Evolutionary conservation across 495 filamentous ascomycete species (phyloP).

Genomic region (Cercophora newfieldiana): DNA sequence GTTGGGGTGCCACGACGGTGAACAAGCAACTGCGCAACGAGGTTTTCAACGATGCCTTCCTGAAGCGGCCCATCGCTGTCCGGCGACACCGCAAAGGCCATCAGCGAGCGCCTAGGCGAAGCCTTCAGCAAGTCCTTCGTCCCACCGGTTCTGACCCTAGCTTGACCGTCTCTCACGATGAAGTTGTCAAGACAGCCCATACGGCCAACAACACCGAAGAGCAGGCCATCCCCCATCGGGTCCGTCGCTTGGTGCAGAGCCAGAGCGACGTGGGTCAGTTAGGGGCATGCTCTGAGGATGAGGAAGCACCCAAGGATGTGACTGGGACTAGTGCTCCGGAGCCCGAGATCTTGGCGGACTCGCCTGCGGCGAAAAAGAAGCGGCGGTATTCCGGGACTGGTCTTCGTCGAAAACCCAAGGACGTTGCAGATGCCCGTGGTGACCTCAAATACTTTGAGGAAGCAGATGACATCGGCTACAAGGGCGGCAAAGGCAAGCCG

Average conservation of each 20-base stretch:
- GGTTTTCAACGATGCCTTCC: constrained; percentile 91
- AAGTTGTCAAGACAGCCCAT: not conserved
- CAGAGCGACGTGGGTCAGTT: constrained; percentile 35
- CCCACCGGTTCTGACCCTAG: constrained; percentile 36
- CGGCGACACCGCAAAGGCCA: constrained; percentile 61
- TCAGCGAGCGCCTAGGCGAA: constrained; percentile 54
- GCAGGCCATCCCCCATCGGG: constrained; percentile 11
- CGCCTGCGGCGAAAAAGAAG: constrained; percentile 43
- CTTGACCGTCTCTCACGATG: constrained; percentile 23
- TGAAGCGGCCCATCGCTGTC: constrained; percentile 70
- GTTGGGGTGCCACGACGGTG: constrained; percentile 95
- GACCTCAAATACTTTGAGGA: constrained; percentile 80
- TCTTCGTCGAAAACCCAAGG: constrained; percentile 65
- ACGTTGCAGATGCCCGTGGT: constrained; percentile 62
- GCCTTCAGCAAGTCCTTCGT: constrained; percentile 40
- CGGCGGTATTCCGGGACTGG: constrained; percentile 80
- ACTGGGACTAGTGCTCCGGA: constrained; percentile 59
- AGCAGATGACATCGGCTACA: constrained; percentile 74
- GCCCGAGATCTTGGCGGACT: constrained; percentile 45
- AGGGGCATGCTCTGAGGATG: constrained; percentile 20
- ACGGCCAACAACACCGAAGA: constrained; percentile 6
- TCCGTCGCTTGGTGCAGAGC: constrained; percentile 27
- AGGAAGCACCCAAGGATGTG: constrained; percentile 42
- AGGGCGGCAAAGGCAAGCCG: constrained; percentile 63
- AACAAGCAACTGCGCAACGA: constrained; percentile 87